phyloP scores from a whole-genome alignment of 116 monocot species.

The Iris pallida region DNA sequence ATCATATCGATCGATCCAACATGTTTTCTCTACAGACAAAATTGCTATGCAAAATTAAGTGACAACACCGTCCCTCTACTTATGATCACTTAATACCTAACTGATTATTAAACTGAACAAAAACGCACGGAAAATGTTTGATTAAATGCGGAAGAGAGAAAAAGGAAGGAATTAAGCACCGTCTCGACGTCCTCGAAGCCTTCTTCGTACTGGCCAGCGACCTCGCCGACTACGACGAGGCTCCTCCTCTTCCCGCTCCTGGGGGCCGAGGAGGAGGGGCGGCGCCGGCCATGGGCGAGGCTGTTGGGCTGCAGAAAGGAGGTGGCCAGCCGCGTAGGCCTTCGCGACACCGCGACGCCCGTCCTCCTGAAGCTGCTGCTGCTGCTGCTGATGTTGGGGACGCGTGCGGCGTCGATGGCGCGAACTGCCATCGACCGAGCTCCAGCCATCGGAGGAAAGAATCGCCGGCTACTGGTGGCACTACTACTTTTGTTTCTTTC shows the following conservation, averaged over 20 bases:
- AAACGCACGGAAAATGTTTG: no score
- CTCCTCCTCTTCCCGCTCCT: slow-evolving; percentile 19
- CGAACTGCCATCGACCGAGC: slow-evolving; percentile 34
- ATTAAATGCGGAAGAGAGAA: background rate
- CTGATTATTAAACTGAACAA: no score
- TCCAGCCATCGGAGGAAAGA: slow-evolving; percentile 15
- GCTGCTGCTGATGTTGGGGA: slow-evolving; percentile 1
- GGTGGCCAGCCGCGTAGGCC: slow-evolving; percentile 34
- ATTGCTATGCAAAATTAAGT: no score
- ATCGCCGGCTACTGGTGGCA: no score
- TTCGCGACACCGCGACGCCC: background rate
- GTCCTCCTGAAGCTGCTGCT: background rate
- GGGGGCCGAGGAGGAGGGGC: background rate
- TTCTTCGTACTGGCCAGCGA: slow-evolving; percentile 78
- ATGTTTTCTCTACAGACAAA: no score
- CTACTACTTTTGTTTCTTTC: no score
- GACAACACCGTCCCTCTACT: no score
- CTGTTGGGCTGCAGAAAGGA: slow-evolving; percentile 19
- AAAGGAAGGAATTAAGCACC: slow-evolving; percentile 15
- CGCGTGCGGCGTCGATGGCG: slow-evolving; percentile 9
- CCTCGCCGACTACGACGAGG: slow-evolving; percentile 36
- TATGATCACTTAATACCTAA: no score
- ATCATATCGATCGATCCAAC: no score
- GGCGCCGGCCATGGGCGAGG: slow-evolving; percentile 12
- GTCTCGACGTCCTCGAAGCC: slow-evolving; percentile 57